Conservation (phyloP, 148 eudicot genomes). For the Diospyros lotus region DNA sequence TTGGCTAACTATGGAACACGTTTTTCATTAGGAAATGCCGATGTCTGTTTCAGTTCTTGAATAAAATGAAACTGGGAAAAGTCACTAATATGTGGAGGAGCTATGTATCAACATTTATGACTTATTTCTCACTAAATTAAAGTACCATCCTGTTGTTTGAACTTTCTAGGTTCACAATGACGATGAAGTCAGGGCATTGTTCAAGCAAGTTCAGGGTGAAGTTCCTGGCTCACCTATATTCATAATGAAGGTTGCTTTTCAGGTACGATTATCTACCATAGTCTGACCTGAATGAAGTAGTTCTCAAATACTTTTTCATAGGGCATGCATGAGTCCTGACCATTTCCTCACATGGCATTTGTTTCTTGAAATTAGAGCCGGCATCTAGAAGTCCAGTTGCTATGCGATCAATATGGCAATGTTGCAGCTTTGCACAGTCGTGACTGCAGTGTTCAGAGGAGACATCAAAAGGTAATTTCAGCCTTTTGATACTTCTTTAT, state of each 20-base stretch:
- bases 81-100: background rate
- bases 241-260: slow-evolving; percentile 89
- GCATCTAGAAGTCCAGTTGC: slow-evolving; percentile 84
- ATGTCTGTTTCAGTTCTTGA: background rate
- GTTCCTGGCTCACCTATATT: slow-evolving; percentile 93
- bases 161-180: slow-evolving; percentile 73
- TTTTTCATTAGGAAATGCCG: background rate
- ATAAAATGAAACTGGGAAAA: background rate
- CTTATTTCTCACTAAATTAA: background rate
- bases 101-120: background rate
- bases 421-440: slow-evolving; percentile 95
- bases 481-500: background rate
- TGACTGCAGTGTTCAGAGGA: slow-evolving; percentile 89
- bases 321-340: background rate
- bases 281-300: background rate
- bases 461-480: slow-evolving; percentile 71
- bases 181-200: slow-evolving; percentile 83
- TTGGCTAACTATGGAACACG: background rate
- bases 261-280: slow-evolving; percentile 43
- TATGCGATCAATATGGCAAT: slow-evolving; percentile 85
- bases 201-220: slow-evolving; percentile 96
- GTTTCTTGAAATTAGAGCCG: slow-evolving; percentile 53
- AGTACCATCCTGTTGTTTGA: slow-evolving; percentile 7
- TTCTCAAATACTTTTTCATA: background rate
- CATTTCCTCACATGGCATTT: slow-evolving; percentile 13